Percentiles rank a stretch among this genome's conserved stretches.
Evolutionary conservation across 2,329 filamentous ascomycete genomes (phyloP).

Genomic region (Sclerotinia spermophila): DNA sequence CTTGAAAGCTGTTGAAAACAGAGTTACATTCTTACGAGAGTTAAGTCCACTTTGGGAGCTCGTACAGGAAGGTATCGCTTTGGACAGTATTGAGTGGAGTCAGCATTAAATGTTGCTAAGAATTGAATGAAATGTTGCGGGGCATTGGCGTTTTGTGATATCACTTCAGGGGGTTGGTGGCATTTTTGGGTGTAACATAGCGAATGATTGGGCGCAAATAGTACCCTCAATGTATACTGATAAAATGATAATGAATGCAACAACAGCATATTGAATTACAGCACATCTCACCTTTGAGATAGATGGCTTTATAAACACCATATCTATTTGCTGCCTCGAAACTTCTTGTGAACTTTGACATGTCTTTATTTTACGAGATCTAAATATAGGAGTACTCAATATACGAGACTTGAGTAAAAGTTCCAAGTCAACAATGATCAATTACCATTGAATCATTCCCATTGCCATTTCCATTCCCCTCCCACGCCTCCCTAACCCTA

Average conservation of each 20-base stretch:
- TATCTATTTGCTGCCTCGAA: not conserved
- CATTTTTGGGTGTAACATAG: conserved; percentile 10
- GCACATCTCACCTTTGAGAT: not conserved
- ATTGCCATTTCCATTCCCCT: not conserved
- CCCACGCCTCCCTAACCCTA: not conserved
- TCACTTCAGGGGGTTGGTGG: conserved; percentile 6
- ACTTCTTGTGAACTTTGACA: not conserved
- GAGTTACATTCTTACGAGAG: conserved; percentile 89
- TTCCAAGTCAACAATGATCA: not conserved
- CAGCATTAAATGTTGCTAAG: conserved; percentile 63
- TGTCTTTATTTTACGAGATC: no score
- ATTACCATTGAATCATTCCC: no score
- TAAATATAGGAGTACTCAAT: no score
- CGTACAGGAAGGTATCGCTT: conserved; percentile 92
- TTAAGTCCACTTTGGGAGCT: conserved; percentile 95
- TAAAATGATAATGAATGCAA: conserved; percentile 15
- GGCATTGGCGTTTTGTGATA: conserved; percentile 13
- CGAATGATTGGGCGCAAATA: conserved; percentile 10
- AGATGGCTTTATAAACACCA: not conserved
- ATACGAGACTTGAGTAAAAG: no score
- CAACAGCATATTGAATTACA: conserved; percentile 7
- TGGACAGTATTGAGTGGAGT: conserved; percentile 97
- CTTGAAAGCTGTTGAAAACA: conserved; percentile 84
- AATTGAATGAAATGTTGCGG: conserved; percentile 3
- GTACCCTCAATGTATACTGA: not conserved